Conservation (phyloP, 495 filamentous ascomycete species). For the Aspergillus baeticus region DNA sequence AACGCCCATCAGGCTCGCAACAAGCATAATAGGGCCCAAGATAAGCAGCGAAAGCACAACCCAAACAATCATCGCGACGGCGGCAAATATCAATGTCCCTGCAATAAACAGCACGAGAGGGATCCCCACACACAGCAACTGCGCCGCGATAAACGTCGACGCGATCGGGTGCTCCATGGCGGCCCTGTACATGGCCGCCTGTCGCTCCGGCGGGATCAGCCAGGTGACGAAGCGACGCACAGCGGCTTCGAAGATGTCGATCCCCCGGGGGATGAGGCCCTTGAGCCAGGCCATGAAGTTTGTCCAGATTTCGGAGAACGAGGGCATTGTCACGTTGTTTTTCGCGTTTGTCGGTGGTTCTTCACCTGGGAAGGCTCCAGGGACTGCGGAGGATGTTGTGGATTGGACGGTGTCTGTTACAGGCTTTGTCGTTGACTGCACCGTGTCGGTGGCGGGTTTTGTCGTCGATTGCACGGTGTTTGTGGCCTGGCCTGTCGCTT, state of each 20-base stretch:
- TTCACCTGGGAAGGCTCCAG: background rate
- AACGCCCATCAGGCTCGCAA: constrained; percentile 37
- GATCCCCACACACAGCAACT: constrained; percentile 37
- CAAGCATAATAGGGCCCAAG: constrained; percentile 35
- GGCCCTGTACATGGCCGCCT: constrained; percentile 29
- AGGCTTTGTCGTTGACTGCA: background rate
- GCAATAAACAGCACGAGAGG: constrained; percentile 36
- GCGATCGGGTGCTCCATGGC: constrained; percentile 32
- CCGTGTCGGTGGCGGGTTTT: background rate
- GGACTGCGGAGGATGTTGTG: background rate
- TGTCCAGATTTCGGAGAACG: background rate
- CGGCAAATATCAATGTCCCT: constrained; percentile 34
- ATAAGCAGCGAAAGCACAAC: constrained; percentile 34
- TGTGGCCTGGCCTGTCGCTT: background rate
- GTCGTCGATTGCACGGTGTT: background rate
- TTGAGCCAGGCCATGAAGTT: background rate
- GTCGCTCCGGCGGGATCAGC: constrained; percentile 30
- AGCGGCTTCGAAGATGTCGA: constrained; percentile 31
- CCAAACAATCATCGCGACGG: constrained; percentile 33
- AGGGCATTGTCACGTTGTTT: constrained; percentile 3
- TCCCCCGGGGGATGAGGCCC: constrained; percentile 16
- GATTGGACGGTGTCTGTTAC: background rate
- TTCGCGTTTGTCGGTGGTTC: background rate
- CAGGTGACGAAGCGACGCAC: constrained; percentile 24
- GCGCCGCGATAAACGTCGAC: constrained; percentile 33